Evolutionary conservation across 2,329 filamentous ascomycete species (phyloP).

Genomic region (Leptographium wingfieldii): DNA sequence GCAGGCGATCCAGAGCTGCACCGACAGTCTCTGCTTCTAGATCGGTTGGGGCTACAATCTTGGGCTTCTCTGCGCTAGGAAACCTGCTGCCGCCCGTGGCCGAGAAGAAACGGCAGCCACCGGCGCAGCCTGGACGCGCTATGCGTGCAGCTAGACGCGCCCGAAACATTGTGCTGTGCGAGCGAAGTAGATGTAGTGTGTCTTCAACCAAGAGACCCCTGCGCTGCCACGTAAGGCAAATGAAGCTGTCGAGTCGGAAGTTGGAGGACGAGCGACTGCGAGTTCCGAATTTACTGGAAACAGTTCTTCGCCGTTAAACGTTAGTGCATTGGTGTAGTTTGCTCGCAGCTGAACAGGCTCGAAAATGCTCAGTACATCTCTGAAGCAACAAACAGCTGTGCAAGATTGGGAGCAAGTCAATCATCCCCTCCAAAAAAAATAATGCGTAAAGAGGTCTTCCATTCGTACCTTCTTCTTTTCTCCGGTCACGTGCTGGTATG

Average conservation of each 20-base stretch:
- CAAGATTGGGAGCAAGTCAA: too few relatives aligned
- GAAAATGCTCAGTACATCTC: too few relatives aligned
- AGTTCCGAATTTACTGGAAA: too few relatives aligned
- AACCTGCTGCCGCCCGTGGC: neutral
- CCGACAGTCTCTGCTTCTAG: neutral
- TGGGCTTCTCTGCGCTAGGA: neutral
- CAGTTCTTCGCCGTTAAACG: too few relatives aligned
- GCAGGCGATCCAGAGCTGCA: conserved; percentile 20
- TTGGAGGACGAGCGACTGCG: too few relatives aligned
- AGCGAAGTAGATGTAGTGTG: neutral
- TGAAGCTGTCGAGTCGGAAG: neutral
- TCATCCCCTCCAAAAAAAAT: too few relatives aligned
- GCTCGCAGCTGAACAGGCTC: too few relatives aligned
- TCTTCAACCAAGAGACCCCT: neutral
- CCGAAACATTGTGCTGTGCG: neutral
- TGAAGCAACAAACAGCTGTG: too few relatives aligned
- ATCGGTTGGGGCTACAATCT: conserved; percentile 5
- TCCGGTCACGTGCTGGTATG: too few relatives aligned
- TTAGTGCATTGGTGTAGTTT: too few relatives aligned
- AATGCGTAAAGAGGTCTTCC: too few relatives aligned
- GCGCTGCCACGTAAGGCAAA: neutral
- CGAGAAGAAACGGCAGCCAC: neutral
- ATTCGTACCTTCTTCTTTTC: too few relatives aligned
- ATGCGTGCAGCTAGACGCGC: neutral
- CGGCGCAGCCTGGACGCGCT: neutral